Evolutionary conservation across 2,329 filamentous ascomycete species (phyloP), one percentile per base, ranked within the genome.

Genomic region (Beauveria bassiana): DNA sequence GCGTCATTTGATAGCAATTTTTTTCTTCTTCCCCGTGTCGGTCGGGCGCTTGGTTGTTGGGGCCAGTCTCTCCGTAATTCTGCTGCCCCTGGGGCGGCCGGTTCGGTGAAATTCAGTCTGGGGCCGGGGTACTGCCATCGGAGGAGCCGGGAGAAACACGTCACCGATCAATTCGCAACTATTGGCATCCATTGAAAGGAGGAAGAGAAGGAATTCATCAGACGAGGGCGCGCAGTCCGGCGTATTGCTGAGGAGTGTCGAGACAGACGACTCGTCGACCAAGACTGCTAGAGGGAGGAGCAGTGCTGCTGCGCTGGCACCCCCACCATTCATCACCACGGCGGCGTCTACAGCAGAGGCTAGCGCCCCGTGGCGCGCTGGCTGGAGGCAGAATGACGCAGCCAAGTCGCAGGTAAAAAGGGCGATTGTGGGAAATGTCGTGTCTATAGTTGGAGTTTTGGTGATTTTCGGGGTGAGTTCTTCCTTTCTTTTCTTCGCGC

Each of bases 41-140:
- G 10, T 28, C 47, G 28, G 42, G 38, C 54, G 18, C 18, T 43
- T 16, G 28, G 52, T 31, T 56, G 53, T 56, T 58, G 56, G 56
- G 56, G 56, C 34, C 22, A 56, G 20, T 22, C 56, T 20, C 56
- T 59, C 56, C 56, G 56, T 46, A 50, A 50, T 59, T 59, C 34
- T 47, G 31, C 28, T 38, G 12, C 43, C 54, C 46, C 20, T 28
- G 56, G 45, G 20, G 22, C 56, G 46, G 56, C 56, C 56, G 56
- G 56, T 43, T 59, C 56, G 56, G 56, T 38, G 31, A 59, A 59
- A 59, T 59, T 50, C 28, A 50, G 31, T 42, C 56, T 59, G 55
- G 24, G 28, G 45, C 43, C 12, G 5, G 14, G 24, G 7, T 40
- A 18, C 45, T 18, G 43, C 28, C 26, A 28, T 49, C 55, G 22